A percentile compares a stretch with the other conserved stretches of the same genome.
These are phyloP conservation scores for Dictyostelium brefeldianum DNA, from an alignment of 78 protist genomes.

Conservation along the genomic window DNA sequence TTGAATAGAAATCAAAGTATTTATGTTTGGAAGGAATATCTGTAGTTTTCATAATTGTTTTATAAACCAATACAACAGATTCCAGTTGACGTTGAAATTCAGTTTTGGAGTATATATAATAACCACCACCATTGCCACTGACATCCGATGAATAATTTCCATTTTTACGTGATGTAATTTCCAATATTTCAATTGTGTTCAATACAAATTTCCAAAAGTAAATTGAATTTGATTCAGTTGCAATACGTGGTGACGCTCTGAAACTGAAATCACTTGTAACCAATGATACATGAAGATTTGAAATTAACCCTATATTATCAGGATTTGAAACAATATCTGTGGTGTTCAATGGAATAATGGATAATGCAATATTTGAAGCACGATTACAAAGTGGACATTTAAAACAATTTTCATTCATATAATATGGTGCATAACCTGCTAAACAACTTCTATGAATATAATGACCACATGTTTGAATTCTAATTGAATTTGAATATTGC, in stretches of 20 bases:
- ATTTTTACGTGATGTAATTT: slow-evolving; percentile 16
- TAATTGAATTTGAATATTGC: background rate
- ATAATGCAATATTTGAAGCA: slow-evolving; percentile 15
- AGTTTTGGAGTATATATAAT: slow-evolving; percentile 9
- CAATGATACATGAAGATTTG: background rate
- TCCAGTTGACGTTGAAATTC: slow-evolving; percentile 44
- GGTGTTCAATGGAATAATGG: background rate
- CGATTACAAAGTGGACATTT: slow-evolving; percentile 72
- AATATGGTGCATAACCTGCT: background rate
- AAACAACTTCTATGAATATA: slow-evolving; percentile 44
- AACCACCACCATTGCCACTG: background rate
- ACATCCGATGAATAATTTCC: background rate
- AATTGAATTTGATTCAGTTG: background rate
- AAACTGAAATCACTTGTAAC: background rate
- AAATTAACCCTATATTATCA: background rate
- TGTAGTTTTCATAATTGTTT: background rate
- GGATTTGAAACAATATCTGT: background rate
- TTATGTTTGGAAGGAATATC: background rate
- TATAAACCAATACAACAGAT: slow-evolving; percentile 18
- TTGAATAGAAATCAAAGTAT: background rate
- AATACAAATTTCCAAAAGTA: slow-evolving; percentile 36
- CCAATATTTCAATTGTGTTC: slow-evolving; percentile 41
- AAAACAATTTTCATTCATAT: background rate
- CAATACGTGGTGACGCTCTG: background rate
- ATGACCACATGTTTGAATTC: slow-evolving; percentile 49